A percentile compares a stretch with the other conserved stretches of the same genome.
phyloP scores from a whole-genome alignment of 2,329 filamentous ascomycete species.

The Fusarium xyrophilum region DNA sequence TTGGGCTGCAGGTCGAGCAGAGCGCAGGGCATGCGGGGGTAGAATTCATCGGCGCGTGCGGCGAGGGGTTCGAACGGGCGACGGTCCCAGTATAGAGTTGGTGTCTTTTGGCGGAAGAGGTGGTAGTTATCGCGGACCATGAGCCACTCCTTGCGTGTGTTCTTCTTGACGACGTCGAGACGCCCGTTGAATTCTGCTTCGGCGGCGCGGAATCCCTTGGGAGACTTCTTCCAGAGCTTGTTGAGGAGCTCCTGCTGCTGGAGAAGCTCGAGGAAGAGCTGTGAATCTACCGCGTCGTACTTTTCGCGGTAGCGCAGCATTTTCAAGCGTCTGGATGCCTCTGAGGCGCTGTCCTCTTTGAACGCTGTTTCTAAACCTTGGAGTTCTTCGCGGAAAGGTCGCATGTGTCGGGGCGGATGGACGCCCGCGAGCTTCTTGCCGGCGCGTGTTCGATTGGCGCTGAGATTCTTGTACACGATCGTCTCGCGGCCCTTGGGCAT shows the following conservation, averaged over 20 bases:
- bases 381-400: conserved; percentile 54
- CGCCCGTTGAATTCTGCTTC: conserved; percentile 47
- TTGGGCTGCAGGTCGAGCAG: conserved; percentile 74
- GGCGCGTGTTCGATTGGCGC: conserved; percentile 34
- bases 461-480: conserved; percentile 37
- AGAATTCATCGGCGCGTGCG: conserved; percentile 67
- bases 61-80: conserved; percentile 74
- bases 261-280: conserved; percentile 45
- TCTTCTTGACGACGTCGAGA: conserved; percentile 46
- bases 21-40: conserved; percentile 62
- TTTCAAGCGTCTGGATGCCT: conserved; percentile 35
- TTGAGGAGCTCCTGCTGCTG: conserved; percentile 43
- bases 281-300: conserved; percentile 29
- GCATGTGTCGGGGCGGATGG: conserved; percentile 42
- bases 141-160: conserved; percentile 47
- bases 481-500: conserved; percentile 56
- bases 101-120: conserved; percentile 56
- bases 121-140: conserved; percentile 62
- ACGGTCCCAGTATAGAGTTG: conserved; percentile 71
- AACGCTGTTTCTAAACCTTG: conserved; percentile 47
- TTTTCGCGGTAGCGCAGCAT: conserved; percentile 42
- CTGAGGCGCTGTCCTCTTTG: not conserved
- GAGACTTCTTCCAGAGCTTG: conserved; percentile 20
- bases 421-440: conserved; percentile 43
- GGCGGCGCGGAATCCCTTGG: conserved; percentile 40